A percentile compares a stretch with the other conserved stretches of the same genome.
Conservation (phyloP, 2,329 filamentous ascomycete genomes). For the Trichoderma cornu-damae region DNA sequence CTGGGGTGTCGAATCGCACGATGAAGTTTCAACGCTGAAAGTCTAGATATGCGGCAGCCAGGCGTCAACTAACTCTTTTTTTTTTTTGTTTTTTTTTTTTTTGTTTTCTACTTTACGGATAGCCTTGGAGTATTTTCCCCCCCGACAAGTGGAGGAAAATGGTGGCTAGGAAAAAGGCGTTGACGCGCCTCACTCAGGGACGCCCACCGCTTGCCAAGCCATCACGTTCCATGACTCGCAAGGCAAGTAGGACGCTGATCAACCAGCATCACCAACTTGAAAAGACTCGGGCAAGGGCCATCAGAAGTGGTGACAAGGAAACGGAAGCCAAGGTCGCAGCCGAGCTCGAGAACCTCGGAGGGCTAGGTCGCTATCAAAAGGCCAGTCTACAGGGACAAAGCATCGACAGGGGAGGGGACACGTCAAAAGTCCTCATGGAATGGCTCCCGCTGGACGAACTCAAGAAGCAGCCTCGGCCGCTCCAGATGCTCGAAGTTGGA, state of each 20-base stretch:
- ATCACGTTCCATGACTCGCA: constrained; percentile 56
- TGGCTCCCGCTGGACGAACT: constrained; percentile 46
- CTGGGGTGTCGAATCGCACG: neutral
- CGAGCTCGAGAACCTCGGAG: constrained; percentile 55
- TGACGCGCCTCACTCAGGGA: constrained; percentile 44
- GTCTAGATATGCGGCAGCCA: neutral
- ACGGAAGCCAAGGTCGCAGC: constrained; percentile 43
- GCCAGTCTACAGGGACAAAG: constrained; percentile 66
- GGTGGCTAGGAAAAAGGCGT: constrained; percentile 43
- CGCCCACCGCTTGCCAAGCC: constrained; percentile 53
- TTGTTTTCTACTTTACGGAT: too few species aligned
- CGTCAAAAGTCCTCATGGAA: constrained; percentile 57
- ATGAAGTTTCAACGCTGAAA: neutral
- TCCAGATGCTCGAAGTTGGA: constrained; percentile 81
- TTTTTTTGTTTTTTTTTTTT: too few species aligned
- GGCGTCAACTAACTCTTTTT: neutral
- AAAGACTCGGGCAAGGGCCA: constrained; percentile 56
- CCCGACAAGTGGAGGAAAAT: constrained; percentile 29
- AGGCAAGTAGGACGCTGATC: constrained; percentile 59
- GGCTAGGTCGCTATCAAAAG: constrained; percentile 59
- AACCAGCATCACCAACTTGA: constrained; percentile 61
- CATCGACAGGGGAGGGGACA: constrained; percentile 61
- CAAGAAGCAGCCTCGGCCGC: constrained; percentile 25
- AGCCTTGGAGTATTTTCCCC: neutral
- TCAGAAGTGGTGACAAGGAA: constrained; percentile 45